Evolutionary conservation across 2,329 filamentous ascomycete genomes (phyloP).

Genomic region (Atkinsonella hypoxylon): DNA sequence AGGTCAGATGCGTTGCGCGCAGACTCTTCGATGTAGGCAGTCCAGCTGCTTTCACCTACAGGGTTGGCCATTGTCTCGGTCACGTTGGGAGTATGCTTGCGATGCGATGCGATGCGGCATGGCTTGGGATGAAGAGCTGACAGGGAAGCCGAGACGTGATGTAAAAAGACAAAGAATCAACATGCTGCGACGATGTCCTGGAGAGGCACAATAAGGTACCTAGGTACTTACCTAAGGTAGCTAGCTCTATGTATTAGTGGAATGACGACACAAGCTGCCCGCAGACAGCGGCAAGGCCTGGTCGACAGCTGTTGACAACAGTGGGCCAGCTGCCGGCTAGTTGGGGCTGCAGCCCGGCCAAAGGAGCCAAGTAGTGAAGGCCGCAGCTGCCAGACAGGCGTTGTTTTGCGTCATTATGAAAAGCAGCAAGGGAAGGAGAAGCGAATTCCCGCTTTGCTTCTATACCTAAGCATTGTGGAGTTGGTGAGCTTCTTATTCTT

Average conservation of each 20-base stretch:
- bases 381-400: background rate
- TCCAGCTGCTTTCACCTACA: constrained; percentile 66
- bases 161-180: background rate
- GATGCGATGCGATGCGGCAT: background rate
- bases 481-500: no score
- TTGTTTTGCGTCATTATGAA: background rate
- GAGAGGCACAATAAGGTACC: background rate
- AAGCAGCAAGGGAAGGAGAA: no score
- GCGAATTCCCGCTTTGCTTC: no score
- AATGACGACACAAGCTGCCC: background rate
- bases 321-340: background rate
- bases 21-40: constrained; percentile 65
- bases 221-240: no score
- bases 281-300: no score
- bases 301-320: background rate
- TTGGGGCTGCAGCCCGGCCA: background rate
- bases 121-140: background rate
- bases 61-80: constrained; percentile 37
- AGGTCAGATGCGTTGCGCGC: constrained; percentile 46
- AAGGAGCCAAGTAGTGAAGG: background rate
- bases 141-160: background rate
- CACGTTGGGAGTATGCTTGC: background rate
- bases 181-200: background rate
- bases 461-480: no score
- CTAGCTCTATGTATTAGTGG: background rate